Base-by-base conservation (phyloP, 352 stramenopile genomes). In the Pythium dissimile region DNA sequence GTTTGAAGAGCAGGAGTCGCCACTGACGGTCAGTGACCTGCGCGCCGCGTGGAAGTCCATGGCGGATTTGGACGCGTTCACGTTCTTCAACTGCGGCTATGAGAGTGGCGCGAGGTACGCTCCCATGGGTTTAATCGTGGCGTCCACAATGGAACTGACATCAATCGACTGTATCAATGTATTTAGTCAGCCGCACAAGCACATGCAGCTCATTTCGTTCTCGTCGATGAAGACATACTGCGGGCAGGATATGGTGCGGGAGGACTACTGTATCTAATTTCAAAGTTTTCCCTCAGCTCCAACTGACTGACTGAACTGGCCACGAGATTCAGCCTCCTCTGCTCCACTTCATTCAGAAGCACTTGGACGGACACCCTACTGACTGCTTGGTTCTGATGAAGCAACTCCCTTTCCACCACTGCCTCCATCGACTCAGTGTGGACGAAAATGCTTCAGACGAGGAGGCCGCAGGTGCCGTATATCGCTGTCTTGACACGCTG, bases 181-280 rank as follows among this genome's bases (percentile, higher is more conserved):
- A 15, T 59, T 11, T 53, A 92, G 81, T 50, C 84, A 93, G 62
- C 81, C 84, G n/a, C 80, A 90, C 67, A 93, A 93, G 54, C 84
- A 93, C 72, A 90, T 93, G 80, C 84, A 93, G 62, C 77, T 91
- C 44, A 93, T 90, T 54, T 89, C 84, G 57, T 90, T 88, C 64
- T 64, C 75, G 43, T 91, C 79, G 24, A 75, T 91, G 47, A 76
- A 82, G 66, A 53, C 38, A 23, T 85, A 85, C 57, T 88, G 75
- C 6, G 71, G 69, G 3, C 62, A 77, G 8, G 68, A 83, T 28
- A 87, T 86, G 78, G 80, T 86, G 63, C 9, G 41, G 5, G 48
- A 10, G 26, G n/a, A n/a, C n/a, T n/a, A n/a, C n/a, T n/a, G 30
- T 26, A 11, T 44, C 28, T 5, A 7, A 38, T 49, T 20, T 54